phyloP scores from a whole-genome alignment of 441 rosid species.

The Macaranga tanarius region DNA sequence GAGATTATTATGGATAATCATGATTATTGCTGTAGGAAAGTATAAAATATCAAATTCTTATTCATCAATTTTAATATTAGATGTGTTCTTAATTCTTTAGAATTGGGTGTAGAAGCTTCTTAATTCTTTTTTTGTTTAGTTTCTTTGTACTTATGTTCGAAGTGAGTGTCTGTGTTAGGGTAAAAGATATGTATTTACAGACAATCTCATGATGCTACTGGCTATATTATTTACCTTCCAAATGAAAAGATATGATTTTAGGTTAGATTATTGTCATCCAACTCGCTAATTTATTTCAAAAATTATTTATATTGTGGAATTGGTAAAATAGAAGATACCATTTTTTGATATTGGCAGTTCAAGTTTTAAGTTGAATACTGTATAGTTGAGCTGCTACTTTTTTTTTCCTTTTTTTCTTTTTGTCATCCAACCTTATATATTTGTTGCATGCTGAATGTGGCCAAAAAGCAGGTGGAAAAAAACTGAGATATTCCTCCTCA shows the following conservation, averaged over 20 bases:
- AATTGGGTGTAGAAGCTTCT: not conserved
- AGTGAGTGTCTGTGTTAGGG: too few relatives aligned
- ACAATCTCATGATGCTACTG: not conserved
- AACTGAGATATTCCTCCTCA: too few relatives aligned
- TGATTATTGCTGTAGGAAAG: too few relatives aligned
- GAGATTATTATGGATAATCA: not conserved
- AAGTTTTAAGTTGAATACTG: not conserved
- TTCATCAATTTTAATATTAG: not conserved
- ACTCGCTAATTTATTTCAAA: not conserved
- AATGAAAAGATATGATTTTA: not conserved
- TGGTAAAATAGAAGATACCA: not conserved
- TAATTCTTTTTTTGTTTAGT: not conserved
- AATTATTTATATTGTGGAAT: not conserved
- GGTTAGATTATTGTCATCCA: not conserved
- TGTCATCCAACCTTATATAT: not conserved
- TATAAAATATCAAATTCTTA: not conserved
- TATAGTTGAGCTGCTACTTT: too few relatives aligned
- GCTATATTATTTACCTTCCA: not conserved
- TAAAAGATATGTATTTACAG: too few relatives aligned
- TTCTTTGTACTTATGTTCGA: not conserved
- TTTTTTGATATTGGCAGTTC: not conserved
- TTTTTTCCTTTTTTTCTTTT: not conserved
- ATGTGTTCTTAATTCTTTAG: not conserved
- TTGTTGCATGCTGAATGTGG: constrained; percentile 6
- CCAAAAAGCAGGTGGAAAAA: too few relatives aligned